Evolutionary conservation across 805 yeast species (phyloP), one percentile per base, ranked within the genome.

Genomic region (Myxozyma udenii): DNA sequence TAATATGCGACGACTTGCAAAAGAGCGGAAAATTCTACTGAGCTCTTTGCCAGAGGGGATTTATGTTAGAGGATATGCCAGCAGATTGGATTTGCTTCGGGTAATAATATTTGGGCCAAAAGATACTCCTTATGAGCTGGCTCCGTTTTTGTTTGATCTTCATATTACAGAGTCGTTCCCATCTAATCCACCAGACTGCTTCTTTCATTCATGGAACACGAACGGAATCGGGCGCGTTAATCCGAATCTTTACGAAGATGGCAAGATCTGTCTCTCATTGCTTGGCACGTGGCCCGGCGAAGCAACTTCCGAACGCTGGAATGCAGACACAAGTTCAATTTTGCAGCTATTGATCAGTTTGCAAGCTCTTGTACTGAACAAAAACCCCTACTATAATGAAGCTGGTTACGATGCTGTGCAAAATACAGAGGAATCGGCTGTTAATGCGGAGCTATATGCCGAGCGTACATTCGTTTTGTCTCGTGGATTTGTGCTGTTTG

Each of bases 241-340:
- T 26, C 60, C 60, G 7, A 56, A 56, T 32, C 32, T 56, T 37
- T 56, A 56, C 33, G 60, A 56, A 21, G 60, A 56, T 25, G 60
- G 60, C 7, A 56, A 56, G 32, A 47, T 56, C 38, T 56, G 60
- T 19, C 42, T 56, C 36, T 54, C 59, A 7, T 43, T 56, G 22
- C 55, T 56, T 2, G 60, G 60, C 24, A 56, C 60, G 21, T 56
- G 60, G 60, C 60, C 58, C 3, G 58, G 59, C 18, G 55, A 56
- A 19, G 39, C 45, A 5, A 16, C 42, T 14, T 43, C 55, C 7
- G 60, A 56, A 46, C 38, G 23, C 9, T 56, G 60, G 60, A 47
- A 44, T 36, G 37, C 60, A 12, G 51, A 48, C 18, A 35, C 53
- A 28, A 55, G 59, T 25, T 42, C 60, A 22, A 55, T 56, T 33